A percentile compares a stretch with the other conserved stretches of the same genome.
phyloP scores from a whole-genome alignment of 495 filamentous ascomycete species.

The Xylaria grammica region DNA sequence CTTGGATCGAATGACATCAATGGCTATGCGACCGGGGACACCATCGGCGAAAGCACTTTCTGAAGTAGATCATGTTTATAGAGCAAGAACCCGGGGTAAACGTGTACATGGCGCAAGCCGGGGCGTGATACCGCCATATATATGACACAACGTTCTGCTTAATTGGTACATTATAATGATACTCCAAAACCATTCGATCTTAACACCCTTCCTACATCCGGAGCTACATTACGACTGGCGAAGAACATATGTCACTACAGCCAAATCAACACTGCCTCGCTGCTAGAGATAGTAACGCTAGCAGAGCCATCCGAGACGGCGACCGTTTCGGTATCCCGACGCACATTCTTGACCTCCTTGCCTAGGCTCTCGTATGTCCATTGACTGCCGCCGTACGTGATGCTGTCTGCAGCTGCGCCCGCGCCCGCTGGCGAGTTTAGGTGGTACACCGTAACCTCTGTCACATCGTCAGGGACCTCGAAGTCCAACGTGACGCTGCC shows the following conservation, averaged over 20 bases:
- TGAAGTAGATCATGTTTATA: no score
- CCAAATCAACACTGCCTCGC: conserved; percentile 35
- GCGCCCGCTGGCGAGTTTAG: conserved; percentile 35
- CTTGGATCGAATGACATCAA: no score
- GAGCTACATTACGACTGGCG: no score
- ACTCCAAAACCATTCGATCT: no score
- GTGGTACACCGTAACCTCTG: conserved; percentile 28
- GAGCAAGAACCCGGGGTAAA: no score
- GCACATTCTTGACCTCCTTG: conserved; percentile 31
- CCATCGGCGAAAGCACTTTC: no score
- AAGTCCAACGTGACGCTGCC: conserved; percentile 28
- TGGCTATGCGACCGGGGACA: no score
- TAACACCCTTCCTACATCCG: no score
- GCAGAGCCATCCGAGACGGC: conserved; percentile 26
- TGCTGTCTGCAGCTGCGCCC: conserved; percentile 31
- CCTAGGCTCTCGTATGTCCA: conserved; percentile 38
- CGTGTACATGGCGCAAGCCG: no score
- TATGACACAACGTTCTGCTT: no score
- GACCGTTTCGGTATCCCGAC: conserved; percentile 28
- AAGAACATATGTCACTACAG: conserved; percentile 9
- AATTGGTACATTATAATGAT: no score
- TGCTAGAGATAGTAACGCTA: conserved; percentile 27
- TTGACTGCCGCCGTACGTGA: conserved; percentile 39
- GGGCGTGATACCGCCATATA: no score
- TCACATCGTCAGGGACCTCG: conserved; percentile 19